These are phyloP conservation scores for Lipomyces yarrowii DNA, from an alignment of 1,139 yeast species.

Conservation along the genomic window DNA sequence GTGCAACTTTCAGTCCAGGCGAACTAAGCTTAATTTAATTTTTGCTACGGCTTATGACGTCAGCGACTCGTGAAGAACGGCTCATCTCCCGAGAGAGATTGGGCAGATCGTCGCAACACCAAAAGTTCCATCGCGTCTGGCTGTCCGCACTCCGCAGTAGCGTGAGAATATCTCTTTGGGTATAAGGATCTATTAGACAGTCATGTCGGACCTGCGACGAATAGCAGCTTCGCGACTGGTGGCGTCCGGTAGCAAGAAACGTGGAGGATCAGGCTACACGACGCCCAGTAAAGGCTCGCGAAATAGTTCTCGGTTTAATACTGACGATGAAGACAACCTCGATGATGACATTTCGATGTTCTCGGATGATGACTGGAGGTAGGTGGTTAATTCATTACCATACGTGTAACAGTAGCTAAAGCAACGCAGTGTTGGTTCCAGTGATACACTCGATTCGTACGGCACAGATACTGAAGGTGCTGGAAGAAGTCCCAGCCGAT, in stretches of 20 bases:
- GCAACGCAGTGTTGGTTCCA: conserved; percentile 13
- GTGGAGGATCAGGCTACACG: conserved; percentile 51
- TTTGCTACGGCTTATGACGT: too few relatives aligned
- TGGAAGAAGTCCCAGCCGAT: conserved; percentile 15
- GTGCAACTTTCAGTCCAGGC: too few relatives aligned
- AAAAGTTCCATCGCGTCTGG: too few relatives aligned
- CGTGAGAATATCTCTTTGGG: not conserved
- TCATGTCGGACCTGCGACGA: conserved; percentile 24
- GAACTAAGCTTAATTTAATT: too few relatives aligned
- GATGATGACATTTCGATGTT: conserved; percentile 28
- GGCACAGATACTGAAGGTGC: conserved; percentile 19
- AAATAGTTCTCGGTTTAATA: conserved; percentile 16
- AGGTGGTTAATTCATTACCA: not conserved
- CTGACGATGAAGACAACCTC: conserved; percentile 30
- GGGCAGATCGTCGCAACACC: too few relatives aligned
- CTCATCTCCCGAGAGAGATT: too few relatives aligned
- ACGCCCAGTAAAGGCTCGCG: conserved; percentile 14
- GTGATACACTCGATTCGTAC: conserved; percentile 22
- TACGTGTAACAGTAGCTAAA: not conserved
- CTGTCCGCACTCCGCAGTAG: too few relatives aligned
- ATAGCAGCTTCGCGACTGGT: conserved; percentile 26
- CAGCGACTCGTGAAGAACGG: too few relatives aligned
- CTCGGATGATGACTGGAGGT: conserved; percentile 30
- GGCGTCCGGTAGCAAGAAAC: conserved; percentile 1
- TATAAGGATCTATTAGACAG: too few relatives aligned